Conservation (phyloP, 2,329 filamentous ascomycete species). For the Pseudocercospora pini-densiflorae region DNA sequence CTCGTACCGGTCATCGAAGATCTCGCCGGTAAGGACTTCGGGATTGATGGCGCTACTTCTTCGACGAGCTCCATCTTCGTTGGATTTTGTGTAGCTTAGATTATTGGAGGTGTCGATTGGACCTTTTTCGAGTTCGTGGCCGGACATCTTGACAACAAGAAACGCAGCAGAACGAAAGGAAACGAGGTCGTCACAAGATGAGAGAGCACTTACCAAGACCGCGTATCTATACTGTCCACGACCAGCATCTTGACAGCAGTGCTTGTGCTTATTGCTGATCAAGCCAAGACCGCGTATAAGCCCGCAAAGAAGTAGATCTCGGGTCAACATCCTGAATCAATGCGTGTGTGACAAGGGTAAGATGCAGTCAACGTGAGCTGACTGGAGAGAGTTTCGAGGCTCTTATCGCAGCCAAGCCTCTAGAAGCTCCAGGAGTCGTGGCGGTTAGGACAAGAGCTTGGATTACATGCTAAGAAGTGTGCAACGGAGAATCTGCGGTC, state of each 20-base stretch:
- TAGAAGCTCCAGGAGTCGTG: conserved; percentile 12
- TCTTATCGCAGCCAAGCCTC: conserved; percentile 27
- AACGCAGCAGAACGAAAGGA: background rate
- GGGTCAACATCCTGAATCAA: conserved; percentile 2
- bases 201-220: background rate
- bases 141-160: conserved; percentile 5
- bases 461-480: background rate
- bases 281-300: background rate
- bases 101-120: conserved; percentile 4
- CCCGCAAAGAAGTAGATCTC: background rate
- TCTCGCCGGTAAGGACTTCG: conserved; percentile 31
- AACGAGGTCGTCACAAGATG: background rate
- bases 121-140: conserved; percentile 18
- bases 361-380: conserved; percentile 1
- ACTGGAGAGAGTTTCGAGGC: conserved; percentile 18
- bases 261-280: background rate
- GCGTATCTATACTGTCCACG: background rate
- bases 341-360: background rate
- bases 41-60: conserved; percentile 25
- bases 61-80: conserved; percentile 19
- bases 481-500: background rate
- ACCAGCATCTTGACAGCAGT: background rate
- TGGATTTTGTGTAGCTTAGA: conserved; percentile 7
- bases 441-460: background rate
- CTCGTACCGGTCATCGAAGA: conserved; percentile 40